These are phyloP conservation scores for Exophiala dermatitidis DNA, from an alignment of 2,329 filamentous ascomycete genomes.

Conservation along the genomic window DNA sequence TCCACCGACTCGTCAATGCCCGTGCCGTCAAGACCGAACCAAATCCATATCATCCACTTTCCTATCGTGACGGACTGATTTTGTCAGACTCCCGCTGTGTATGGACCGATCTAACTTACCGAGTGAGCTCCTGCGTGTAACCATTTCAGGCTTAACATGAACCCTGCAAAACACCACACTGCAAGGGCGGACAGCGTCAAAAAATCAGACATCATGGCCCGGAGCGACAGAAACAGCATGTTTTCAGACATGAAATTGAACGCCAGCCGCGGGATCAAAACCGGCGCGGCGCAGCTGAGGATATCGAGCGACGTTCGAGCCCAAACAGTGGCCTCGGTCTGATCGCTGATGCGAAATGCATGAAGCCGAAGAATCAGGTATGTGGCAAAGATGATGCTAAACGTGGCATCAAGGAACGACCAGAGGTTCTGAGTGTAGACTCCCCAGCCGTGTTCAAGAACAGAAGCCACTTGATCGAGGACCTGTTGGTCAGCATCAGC, in stretches of 20 bases:
- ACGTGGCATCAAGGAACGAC: constrained; percentile 78
- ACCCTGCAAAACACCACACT: constrained; percentile 76
- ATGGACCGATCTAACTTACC: neutral
- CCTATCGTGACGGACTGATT: constrained; percentile 58
- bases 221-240: constrained; percentile 70
- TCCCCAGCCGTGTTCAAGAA: constrained; percentile 67
- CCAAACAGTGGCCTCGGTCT: constrained; percentile 7
- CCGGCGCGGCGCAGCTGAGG: constrained; percentile 69
- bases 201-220: constrained; percentile 82
- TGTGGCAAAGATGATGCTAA: constrained; percentile 61
- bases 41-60: constrained; percentile 91
- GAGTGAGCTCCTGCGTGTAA: constrained; percentile 54
- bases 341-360: constrained; percentile 12
- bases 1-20: constrained; percentile 56
- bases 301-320: constrained; percentile 22
- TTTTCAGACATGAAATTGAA: constrained; percentile 81
- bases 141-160: constrained; percentile 72
- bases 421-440: constrained; percentile 84
- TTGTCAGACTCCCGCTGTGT: neutral
- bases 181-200: constrained; percentile 67
- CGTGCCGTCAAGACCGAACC: constrained; percentile 75
- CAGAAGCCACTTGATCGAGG: constrained; percentile 68
- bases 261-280: constrained; percentile 69
- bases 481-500: constrained; percentile 13
- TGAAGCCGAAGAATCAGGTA: constrained; percentile 61